Conservation (phyloP, 208 protist species). For the Herpetomonas tarakana region DNA sequence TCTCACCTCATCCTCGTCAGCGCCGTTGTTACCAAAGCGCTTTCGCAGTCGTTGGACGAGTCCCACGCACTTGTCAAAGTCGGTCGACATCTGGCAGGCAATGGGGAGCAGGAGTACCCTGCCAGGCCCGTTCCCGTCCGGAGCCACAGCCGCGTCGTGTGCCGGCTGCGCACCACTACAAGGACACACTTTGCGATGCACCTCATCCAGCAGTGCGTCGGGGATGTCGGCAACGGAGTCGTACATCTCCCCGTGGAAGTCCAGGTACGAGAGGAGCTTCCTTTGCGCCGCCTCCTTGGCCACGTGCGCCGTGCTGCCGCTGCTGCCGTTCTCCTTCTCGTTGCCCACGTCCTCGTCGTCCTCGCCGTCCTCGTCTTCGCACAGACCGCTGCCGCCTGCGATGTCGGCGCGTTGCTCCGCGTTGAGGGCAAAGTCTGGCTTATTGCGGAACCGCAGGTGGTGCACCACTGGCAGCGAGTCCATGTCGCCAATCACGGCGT, state of each 20-base stretch:
- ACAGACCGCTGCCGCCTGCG: neutral
- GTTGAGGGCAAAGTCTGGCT: neutral
- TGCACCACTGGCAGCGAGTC: conserved; percentile 14
- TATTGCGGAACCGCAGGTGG: neutral
- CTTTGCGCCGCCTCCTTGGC: conserved; percentile 1
- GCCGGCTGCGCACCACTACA: too few species aligned
- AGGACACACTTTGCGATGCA: too few species aligned
- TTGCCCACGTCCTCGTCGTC: neutral
- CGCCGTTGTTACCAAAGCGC: conserved; percentile 8
- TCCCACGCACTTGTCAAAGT: conserved; percentile 66
- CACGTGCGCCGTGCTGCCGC: conserved; percentile 2
- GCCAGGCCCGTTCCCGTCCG: too few species aligned
- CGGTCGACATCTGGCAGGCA: conserved; percentile 74
- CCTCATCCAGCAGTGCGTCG: conserved; percentile 21
- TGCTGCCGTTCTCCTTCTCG: neutral
- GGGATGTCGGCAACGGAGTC: conserved; percentile 32
- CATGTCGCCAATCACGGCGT: conserved; percentile 38
- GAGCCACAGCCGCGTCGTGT: too few species aligned
- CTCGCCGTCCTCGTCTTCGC: neutral
- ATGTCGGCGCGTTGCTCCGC: neutral
- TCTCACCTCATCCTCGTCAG: too few species aligned
- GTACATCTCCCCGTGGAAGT: conserved; percentile 7
- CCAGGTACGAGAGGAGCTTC: neutral
- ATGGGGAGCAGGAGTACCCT: conserved; percentile 54
- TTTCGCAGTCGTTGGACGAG: conserved; percentile 39